Conservation (phyloP, 306 rosid genomes). For the Abrus pulchellus region DNA sequence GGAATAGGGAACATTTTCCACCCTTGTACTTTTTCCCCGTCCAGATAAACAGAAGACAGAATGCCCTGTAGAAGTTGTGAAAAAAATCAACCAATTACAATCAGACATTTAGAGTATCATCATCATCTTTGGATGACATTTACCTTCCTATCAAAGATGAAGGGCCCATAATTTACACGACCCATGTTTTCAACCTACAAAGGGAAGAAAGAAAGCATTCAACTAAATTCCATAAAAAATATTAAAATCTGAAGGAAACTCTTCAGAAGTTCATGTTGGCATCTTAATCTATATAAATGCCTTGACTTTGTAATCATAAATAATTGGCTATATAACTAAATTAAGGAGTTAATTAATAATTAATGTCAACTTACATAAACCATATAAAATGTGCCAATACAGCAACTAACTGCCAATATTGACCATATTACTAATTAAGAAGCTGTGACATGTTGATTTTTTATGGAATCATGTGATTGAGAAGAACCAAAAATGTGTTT, state of each 20-base stretch:
- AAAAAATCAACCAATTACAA: constrained; percentile 42
- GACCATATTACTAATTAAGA: not conserved
- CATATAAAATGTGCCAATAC: not conserved
- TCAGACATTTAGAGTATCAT: constrained; percentile 14
- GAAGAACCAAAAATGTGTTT: too few species aligned
- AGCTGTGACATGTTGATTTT: too few species aligned
- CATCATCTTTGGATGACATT: constrained; percentile 42
- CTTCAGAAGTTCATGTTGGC: not conserved
- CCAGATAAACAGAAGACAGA: constrained; percentile 83
- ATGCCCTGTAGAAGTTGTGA: constrained; percentile 73
- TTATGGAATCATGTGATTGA: too few species aligned
- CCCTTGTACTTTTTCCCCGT: constrained; percentile 54
- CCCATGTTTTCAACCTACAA: constrained; percentile 95
- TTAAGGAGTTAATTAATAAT: not conserved
- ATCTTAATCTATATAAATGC: not conserved
- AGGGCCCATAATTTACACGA: constrained; percentile 83
- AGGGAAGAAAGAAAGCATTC: constrained; percentile 33
- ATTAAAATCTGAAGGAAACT: constrained; percentile 6
- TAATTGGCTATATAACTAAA: constrained; percentile 8
- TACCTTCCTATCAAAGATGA: constrained; percentile 88
- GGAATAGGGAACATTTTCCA: constrained; percentile 87
- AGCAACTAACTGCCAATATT: not conserved
- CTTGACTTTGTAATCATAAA: not conserved
- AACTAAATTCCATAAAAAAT: constrained; percentile 12
- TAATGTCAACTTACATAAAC: not conserved